phyloP scores from a whole-genome alignment of 1,284 basidiomycete genomes.

The Fomes fomentarius region DNA sequence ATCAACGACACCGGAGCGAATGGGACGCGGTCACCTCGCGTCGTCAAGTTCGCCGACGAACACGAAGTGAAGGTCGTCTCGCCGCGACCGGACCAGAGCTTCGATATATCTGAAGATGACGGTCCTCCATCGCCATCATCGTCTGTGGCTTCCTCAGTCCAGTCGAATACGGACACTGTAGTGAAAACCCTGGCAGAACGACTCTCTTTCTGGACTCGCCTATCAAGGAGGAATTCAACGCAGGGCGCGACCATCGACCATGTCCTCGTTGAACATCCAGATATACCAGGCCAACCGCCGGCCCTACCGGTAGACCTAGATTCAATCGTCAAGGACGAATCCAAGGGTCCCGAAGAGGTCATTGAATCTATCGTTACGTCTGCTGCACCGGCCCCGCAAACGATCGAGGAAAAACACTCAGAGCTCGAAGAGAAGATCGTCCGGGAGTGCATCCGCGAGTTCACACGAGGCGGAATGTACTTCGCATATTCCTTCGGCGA shows the following conservation, averaged over 20 bases:
- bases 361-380: constrained; percentile 58
- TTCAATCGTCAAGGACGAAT: constrained; percentile 50
- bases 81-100: constrained; percentile 32
- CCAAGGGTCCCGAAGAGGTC: constrained; percentile 51
- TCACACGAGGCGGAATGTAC: constrained; percentile 79
- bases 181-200: constrained; percentile 64
- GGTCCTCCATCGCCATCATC: constrained; percentile 39
- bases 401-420: constrained; percentile 64
- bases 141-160: constrained; percentile 51
- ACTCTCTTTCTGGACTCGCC: constrained; percentile 72
- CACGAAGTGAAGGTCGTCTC: constrained; percentile 46
- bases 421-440: constrained; percentile 80
- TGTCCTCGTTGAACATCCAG: constrained; percentile 22
- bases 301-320: constrained; percentile 49
- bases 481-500: constrained; percentile 83
- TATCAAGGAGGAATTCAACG: constrained; percentile 44
- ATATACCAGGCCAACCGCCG: constrained; percentile 23
- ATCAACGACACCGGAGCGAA: constrained; percentile 7
- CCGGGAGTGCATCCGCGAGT: constrained; percentile 71
- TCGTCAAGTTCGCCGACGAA: constrained; percentile 54
- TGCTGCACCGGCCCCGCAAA: constrained; percentile 59
- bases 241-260: constrained; percentile 12
- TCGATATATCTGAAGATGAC: constrained; percentile 25
- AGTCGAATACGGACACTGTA: constrained; percentile 52
- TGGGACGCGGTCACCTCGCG: constrained; percentile 34